These are phyloP conservation scores for Cucumis melo DNA, from an alignment of 306 rosid genomes.

Conservation along the genomic window DNA sequence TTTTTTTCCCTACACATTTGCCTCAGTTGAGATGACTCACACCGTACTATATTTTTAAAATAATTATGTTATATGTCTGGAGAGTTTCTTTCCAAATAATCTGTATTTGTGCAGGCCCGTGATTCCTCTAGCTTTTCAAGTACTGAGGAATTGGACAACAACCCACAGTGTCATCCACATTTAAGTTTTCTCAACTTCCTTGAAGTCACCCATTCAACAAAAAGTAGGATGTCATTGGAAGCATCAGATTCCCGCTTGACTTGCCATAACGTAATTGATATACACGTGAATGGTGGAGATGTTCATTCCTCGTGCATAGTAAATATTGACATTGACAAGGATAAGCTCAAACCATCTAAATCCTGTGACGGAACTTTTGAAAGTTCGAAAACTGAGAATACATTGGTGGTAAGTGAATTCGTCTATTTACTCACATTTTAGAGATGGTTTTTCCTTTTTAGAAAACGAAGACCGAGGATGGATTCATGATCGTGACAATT, in stretches of 20 bases:
- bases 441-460: neutral
- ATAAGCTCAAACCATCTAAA: conserved; percentile 33
- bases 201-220: conserved; percentile 45
- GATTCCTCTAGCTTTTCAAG: conserved; percentile 52
- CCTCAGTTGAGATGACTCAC: neutral
- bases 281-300: conserved; percentile 33
- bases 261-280: conserved; percentile 48
- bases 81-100: neutral
- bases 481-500: neutral
- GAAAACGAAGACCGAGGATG: neutral
- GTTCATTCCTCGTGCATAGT: conserved; percentile 46
- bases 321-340: conserved; percentile 45
- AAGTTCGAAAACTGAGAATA: conserved; percentile 39
- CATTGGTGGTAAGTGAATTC: conserved; percentile 41
- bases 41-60: neutral
- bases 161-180: conserved; percentile 34
- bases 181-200: conserved; percentile 44
- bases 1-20: neutral
- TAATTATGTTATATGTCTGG: neutral
- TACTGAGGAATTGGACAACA: conserved; percentile 28
- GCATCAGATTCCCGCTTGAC: conserved; percentile 30
- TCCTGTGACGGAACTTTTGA: conserved; percentile 43
- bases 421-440: neutral
- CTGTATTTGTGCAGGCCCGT: conserved; percentile 36
- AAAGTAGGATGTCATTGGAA: conserved; percentile 33